Conservation (phyloP, 306 rosid species). For the Quercus suber region DNA sequence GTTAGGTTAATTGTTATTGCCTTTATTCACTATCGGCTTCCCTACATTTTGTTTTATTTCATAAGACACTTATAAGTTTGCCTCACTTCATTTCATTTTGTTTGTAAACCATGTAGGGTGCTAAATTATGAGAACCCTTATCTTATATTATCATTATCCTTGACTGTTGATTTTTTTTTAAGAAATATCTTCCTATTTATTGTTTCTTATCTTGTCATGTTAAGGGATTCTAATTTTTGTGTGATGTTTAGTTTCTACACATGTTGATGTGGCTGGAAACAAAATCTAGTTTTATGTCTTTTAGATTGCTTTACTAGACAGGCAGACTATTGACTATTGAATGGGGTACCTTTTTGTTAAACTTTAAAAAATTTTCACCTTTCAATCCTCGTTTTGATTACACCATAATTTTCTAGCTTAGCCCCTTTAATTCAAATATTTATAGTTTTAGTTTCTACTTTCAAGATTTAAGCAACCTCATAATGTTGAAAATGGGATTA, state of each 20-base stretch:
- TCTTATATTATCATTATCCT: neutral
- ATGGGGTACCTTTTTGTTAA: neutral
- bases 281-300: neutral
- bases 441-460: constrained; percentile 10
- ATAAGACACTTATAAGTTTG: neutral
- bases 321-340: neutral
- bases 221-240: neutral
- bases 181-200: too few relatives aligned
- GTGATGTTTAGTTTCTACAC: neutral
- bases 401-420: neutral
- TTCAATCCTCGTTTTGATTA: neutral
- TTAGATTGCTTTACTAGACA: neutral
- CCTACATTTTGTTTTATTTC: neutral
- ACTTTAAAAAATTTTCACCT: neutral
- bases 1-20: neutral
- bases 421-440: neutral
- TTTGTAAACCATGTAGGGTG: neutral
- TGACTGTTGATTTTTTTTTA: too few relatives aligned
- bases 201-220: neutral
- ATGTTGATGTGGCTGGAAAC: neutral
- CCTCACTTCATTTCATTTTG: neutral
- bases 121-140: neutral
- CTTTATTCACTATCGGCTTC: neutral
- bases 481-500: constrained; percentile 34
- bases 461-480: constrained; percentile 29